Conservation (phyloP, 768 basidiomycete genomes). For the Hemileccinum impolitum region DNA sequence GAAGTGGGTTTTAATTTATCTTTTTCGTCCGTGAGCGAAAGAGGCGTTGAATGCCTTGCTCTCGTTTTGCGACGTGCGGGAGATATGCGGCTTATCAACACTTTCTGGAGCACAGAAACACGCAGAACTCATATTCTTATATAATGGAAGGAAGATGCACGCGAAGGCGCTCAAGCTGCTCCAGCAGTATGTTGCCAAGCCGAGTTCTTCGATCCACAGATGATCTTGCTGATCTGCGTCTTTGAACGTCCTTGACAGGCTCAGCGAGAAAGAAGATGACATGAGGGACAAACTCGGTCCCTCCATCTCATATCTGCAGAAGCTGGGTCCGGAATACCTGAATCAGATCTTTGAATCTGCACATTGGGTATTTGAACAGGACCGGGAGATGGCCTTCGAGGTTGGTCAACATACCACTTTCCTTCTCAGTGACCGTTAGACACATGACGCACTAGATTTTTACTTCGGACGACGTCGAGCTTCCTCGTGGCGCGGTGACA, state of each 20-base stretch:
- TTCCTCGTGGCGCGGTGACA: slow-evolving; percentile 74
- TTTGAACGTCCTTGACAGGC: slow-evolving; percentile 39
- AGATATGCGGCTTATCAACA: neutral
- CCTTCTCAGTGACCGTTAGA: neutral
- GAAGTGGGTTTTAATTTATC: slow-evolving; percentile 48
- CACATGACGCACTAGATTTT: slow-evolving; percentile 62
- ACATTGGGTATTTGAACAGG: slow-evolving; percentile 79
- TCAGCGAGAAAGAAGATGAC: slow-evolving; percentile 77
- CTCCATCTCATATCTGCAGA: slow-evolving; percentile 87
- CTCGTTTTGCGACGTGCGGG: too few relatives aligned
- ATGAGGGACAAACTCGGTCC: slow-evolving; percentile 75
- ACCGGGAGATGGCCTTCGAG: slow-evolving; percentile 73
- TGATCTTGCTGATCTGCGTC: neutral
- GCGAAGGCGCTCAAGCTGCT: slow-evolving; percentile 79
- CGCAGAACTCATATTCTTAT: slow-evolving; percentile 85
- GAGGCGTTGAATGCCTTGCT: too few relatives aligned
- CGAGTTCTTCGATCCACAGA: neutral
- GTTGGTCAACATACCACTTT: slow-evolving; percentile 33
- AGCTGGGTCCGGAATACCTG: slow-evolving; percentile 79
- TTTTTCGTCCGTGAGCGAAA: neutral
- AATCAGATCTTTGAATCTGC: slow-evolving; percentile 79
- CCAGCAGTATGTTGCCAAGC: slow-evolving; percentile 58
- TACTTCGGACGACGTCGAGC: slow-evolving; percentile 89
- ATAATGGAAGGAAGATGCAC: slow-evolving; percentile 96
- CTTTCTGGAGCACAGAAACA: slow-evolving; percentile 61